Evolutionary conservation across 2,329 filamentous ascomycete genomes (phyloP).

Genomic region (Cladosporium halotolerans): DNA sequence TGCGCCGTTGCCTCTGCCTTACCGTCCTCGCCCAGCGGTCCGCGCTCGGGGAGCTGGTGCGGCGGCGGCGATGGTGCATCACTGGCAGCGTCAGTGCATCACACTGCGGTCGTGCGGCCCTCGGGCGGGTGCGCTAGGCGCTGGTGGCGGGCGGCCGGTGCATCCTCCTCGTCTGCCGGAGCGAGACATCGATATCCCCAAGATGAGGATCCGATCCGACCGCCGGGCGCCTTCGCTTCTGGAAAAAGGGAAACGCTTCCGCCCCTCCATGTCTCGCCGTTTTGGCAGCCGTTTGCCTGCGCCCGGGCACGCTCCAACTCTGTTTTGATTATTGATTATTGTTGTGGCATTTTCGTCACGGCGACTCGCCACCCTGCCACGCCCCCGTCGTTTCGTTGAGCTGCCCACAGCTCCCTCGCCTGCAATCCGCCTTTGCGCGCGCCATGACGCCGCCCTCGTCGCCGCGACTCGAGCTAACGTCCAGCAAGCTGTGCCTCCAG

Average conservation of each 20-base stretch:
- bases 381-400: slow-evolving; percentile 7
- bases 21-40: no score
- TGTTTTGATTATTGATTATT: slow-evolving; percentile 6
- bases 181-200: slow-evolving; percentile 2
- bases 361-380: background rate
- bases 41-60: no score
- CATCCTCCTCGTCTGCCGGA: background rate
- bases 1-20: no score
- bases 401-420: slow-evolving; percentile 2
- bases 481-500: background rate
- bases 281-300: slow-evolving; percentile 3
- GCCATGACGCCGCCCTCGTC: background rate
- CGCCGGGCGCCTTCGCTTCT: background rate
- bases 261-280: slow-evolving; percentile 1
- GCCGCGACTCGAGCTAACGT: slow-evolving; percentile 3
- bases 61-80: no score
- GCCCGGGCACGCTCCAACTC: slow-evolving; percentile 1
- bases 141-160: background rate
- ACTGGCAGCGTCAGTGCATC: no score
- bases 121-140: background rate
- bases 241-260: slow-evolving; percentile 4
- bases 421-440: background rate
- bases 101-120: no score
- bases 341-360: no score
- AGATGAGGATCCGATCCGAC: background rate